Base-by-base conservation (phyloP, 306 rosid species). In the Purshia tridentata region DNA sequence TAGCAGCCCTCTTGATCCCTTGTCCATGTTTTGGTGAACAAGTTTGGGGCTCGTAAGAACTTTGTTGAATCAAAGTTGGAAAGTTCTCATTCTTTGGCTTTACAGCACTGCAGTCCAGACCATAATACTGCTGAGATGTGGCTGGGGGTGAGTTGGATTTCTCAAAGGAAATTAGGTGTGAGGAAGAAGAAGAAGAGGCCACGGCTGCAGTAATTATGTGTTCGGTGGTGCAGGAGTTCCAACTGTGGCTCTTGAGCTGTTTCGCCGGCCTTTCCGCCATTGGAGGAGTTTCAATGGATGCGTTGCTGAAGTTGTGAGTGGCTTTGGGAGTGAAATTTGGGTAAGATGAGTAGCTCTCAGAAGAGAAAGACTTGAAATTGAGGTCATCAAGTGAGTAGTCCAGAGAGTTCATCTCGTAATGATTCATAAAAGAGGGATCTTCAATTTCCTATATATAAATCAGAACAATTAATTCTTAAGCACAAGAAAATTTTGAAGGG, bases 81-180 rank as follows among this genome's bases (percentile, higher is more conserved):
- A 72, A 55, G 23, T 61, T 65, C 85, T 86, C 90, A 8, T 39
- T 37, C 76, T 83, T 78, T 37, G 89, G 90, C 72, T 78, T 83
- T 22, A 70, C 5, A 16, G 62, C 12, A 19, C 4, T 18, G n/a
- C 58, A 55, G 39, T 61, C 72, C 3, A 73, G 50, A 50, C 61
- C 69, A 78, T 52, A 14, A 52, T 66, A 61, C 46, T 82, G 62
- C 29, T 73, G 59, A 39, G 81, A 68, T 53, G 58, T 56, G 40
- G 47, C 49, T 1, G 82, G 51, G 3, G 83, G 42, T 16, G 83
- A 76, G 35, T 74, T 81, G 10, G 78, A 77, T 40, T 81, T 73
- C 1, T 77, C 80, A 37, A 93, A 93, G 8, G 96, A 88, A 68
- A 93, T 84, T 2, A 93, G 58, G 40, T 90, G 86, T 20, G 98